Evolutionary conservation across 148 eudicot species (phyloP).

Genomic region (Vaccinium myrtillus): DNA sequence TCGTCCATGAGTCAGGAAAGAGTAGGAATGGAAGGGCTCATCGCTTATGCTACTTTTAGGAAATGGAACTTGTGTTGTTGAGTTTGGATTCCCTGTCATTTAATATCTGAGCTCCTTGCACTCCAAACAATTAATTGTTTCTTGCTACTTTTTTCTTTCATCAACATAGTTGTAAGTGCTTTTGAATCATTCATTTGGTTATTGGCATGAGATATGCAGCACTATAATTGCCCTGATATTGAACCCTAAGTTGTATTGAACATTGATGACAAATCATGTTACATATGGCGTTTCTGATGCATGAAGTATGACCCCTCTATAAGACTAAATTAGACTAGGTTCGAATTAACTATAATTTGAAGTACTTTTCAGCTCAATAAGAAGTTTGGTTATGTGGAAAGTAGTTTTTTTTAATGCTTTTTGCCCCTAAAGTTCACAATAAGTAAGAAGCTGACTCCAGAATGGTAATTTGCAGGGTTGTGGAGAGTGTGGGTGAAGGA

Average conservation of each 20-base stretch:
- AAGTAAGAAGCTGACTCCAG: conserved; percentile 1
- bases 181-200: background rate
- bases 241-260: background rate
- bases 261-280: background rate
- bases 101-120: background rate
- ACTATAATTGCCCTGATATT: background rate
- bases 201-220: background rate
- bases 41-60: background rate
- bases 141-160: background rate
- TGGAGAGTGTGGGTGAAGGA: conserved; percentile 89
- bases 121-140: background rate
- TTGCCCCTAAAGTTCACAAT: background rate
- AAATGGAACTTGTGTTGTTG: background rate
- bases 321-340: background rate
- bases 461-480: conserved; percentile 56
- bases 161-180: background rate
- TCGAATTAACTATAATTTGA: background rate
- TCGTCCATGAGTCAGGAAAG: too few relatives aligned
- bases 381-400: background rate
- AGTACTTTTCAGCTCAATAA: background rate
- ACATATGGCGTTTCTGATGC: background rate
- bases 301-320: background rate
- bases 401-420: background rate
- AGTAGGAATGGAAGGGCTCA: background rate
- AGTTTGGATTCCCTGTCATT: background rate